Percentiles rank a stretch among this genome's conserved stretches.
Evolutionary conservation across 805 yeast genomes (phyloP).

Genomic region (Metschnikowia koreensis): DNA sequence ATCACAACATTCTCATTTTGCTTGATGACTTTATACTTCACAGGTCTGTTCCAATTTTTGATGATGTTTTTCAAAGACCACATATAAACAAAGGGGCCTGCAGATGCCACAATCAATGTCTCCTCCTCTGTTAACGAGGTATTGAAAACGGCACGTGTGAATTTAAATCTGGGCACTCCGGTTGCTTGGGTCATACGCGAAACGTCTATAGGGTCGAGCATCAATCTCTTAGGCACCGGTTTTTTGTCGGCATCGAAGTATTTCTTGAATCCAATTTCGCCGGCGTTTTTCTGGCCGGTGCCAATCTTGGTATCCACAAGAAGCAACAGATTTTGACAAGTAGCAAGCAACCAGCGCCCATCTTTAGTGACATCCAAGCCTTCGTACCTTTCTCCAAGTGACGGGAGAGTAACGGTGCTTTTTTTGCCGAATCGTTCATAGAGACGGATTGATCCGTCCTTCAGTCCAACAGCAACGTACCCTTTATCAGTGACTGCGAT

Average conservation of each 20-base stretch:
- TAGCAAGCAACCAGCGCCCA: constrained; percentile 80
- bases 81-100: constrained; percentile 78
- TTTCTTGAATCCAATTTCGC: constrained; percentile 60
- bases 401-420: constrained; percentile 79
- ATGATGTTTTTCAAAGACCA: constrained; percentile 71
- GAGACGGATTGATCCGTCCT: constrained; percentile 71
- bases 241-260: constrained; percentile 62
- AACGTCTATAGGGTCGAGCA: constrained; percentile 68
- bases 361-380: constrained; percentile 73
- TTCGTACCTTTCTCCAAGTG: constrained; percentile 71
- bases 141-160: constrained; percentile 77
- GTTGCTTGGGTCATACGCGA: constrained; percentile 28
- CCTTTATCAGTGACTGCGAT: constrained; percentile 74
- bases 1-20: constrained; percentile 64
- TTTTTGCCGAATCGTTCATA: constrained; percentile 69
- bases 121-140: constrained; percentile 63
- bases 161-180: constrained; percentile 35
- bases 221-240: constrained; percentile 68
- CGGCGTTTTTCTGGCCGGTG: constrained; percentile 55
- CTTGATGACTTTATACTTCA: constrained; percentile 62
- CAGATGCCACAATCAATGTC: constrained; percentile 69
- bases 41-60: constrained; percentile 42
- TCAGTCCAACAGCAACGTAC: constrained; percentile 70
- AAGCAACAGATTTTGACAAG: constrained; percentile 69
- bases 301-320: constrained; percentile 66